Evolutionary conservation across 2,329 filamentous ascomycete species (phyloP), one percentile per base, ranked within the genome.

Genomic region (Neofusicoccum cordaticola): DNA sequence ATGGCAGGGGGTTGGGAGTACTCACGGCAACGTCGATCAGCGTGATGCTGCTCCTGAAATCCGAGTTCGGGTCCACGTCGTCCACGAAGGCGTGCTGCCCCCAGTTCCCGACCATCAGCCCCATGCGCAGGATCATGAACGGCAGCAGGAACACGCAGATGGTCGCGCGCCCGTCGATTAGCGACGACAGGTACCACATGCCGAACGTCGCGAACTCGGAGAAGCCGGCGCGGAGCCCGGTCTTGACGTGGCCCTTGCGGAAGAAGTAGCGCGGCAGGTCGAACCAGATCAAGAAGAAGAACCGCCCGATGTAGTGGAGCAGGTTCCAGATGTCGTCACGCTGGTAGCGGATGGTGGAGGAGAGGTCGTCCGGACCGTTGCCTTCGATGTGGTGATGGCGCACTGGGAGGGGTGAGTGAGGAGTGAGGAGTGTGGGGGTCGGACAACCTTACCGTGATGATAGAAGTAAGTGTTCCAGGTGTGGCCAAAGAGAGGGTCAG

Each of bases 381-480:
- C 87, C 89, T 77, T 93, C 91, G 63, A 93, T 87, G 69, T 94
- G 91, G 72, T 94, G 91, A 27, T 60, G 56, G 8, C 56, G 56
- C 27, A 60, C 56, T 60, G 31, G 27, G 15, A 4, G 5, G 15
- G 13, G 56, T 60, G 2, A 60, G 56, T 15, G 31, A 11, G 31
- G 22, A 15, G 13, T 4, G 27, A 34, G 13, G 15, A 31, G 7
- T 12, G 39, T n/a, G 19, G 3, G 12, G n/a, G 17, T 3, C 72
- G 92, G 90, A 11, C 11, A 15, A 5, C 72, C 80, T 94, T 94
- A 72, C 93, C 90, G 71, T 94, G 91, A 73, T 94, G 91, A 72
- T 92, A 93, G 74, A 85, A 94, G 78, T 94, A 94, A 1, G 88
- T 89, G 77, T 94, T 92, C 90, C 90, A 93, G 0, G 90, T 93